A percentile compares a stretch with the other conserved stretches of the same genome.
Conservation (phyloP, 1,284 basidiomycete species). For the Malassezia equina region DNA sequence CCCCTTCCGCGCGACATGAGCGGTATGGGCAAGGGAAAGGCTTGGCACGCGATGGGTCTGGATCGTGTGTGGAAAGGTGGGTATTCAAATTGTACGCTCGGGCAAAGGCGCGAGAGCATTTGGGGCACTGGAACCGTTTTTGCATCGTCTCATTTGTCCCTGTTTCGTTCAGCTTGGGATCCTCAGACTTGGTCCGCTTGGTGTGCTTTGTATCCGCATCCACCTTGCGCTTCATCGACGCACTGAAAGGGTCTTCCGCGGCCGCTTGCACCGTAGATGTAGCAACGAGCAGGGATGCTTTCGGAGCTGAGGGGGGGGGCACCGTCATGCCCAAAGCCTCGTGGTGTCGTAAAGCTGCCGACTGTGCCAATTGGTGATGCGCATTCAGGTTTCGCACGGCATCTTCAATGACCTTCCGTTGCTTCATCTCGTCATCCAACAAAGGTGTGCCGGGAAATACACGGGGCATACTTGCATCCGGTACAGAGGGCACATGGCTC, state of each 20-base stretch:
- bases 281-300: background rate
- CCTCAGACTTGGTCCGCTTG: background rate
- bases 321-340: constrained; percentile 1
- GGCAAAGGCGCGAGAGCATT: constrained; percentile 60
- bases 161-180: background rate
- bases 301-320: background rate
- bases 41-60: constrained; percentile 62
- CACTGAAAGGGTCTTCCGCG: too few relatives aligned
- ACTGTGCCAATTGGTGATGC: constrained; percentile 3
- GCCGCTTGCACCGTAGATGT: background rate
- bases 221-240: background rate
- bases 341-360: constrained; percentile 16
- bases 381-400: constrained; percentile 15
- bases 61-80: constrained; percentile 78
- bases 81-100: constrained; percentile 84
- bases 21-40: constrained; percentile 70
- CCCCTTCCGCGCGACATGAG: constrained; percentile 54
- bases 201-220: background rate
- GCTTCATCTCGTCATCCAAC: constrained; percentile 15
- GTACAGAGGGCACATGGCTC: background rate
- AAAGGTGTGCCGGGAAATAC: background rate
- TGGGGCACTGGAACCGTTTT: constrained; percentile 40
- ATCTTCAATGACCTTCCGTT: constrained; percentile 24
- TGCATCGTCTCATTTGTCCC: constrained; percentile 4
- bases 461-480: background rate